Conservation (phyloP, 2,329 filamentous ascomycete species). For the Fusarium kyushuense region DNA sequence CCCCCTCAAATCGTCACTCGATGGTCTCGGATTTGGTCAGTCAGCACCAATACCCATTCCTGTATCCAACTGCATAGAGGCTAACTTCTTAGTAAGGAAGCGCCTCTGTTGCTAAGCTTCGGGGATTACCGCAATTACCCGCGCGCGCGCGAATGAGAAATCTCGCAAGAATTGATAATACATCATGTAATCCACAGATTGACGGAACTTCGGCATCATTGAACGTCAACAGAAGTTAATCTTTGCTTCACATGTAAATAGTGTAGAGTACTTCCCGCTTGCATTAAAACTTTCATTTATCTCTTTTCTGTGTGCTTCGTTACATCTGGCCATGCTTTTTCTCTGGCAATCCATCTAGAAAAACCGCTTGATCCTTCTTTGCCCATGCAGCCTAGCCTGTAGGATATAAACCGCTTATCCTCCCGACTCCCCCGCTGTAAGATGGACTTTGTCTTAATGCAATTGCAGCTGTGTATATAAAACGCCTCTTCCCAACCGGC, state of each 20-base stretch:
- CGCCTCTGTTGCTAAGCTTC: constrained; percentile 31
- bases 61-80: constrained; percentile 12
- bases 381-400: constrained; percentile 45
- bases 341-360: constrained; percentile 47
- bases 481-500: constrained; percentile 46
- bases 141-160: constrained; percentile 1
- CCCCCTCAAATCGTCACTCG: not conserved
- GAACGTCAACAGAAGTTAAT: too few species aligned
- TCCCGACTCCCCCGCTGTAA: constrained; percentile 28
- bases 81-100: constrained; percentile 25
- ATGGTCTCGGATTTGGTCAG: not conserved
- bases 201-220: constrained; percentile 40
- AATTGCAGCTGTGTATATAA: constrained; percentile 49
- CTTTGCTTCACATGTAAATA: too few species aligned
- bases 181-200: constrained; percentile 33
- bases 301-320: constrained; percentile 49
- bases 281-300: constrained; percentile 47
- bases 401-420: constrained; percentile 44
- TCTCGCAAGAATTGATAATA: constrained; percentile 6
- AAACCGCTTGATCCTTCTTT: constrained; percentile 44
- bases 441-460: constrained; percentile 44
- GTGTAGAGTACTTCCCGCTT: not conserved
- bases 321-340: constrained; percentile 49
- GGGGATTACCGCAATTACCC: not conserved
- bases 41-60: not conserved